Base-by-base conservation (phyloP, 257 asterid genomes). In the Rubia yunnanensis region DNA sequence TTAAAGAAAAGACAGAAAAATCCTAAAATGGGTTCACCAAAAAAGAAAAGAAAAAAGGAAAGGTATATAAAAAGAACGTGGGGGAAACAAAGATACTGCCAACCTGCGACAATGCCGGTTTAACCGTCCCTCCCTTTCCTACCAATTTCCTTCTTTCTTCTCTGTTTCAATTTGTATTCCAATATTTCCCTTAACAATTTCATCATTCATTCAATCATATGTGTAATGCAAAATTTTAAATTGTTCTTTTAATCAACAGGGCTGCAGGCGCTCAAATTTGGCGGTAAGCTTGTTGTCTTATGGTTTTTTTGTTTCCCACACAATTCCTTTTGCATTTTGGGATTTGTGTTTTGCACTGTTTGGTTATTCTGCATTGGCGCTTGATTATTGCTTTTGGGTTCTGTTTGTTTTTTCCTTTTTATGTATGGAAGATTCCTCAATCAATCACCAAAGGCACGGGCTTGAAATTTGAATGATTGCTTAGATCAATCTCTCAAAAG, bases 281-380 rank as follows among this genome's bases (percentile, higher is more conserved):
- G 82, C 82, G 95, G 95, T 86, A 79, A 75, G 65, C 80, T 76
- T 78, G n/a, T n/a, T n/a, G n/a, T n/a, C n/a, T n/a, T n/a, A n/a
- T n/a, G n/a, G 78, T 73, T 65, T 69, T 22, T 50, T 50, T 48
- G 20, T n/a, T n/a, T 75, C 64, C 69, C 72, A 76, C 81, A 78
- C 69, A 64, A 70, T 67, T 59, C 74, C 69, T 50, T n/a, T 60
- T 67, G 38, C 73, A 35, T 65, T 63, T 23, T 50, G 23, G 23
- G 26, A 49, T 49, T 49, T 49, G 18, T 34, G 5, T 63, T 26
- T 0, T 5, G 23, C 3, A 61, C 49, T 39, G 54, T 66, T 31
- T 54, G 5, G 24, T 41, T 26, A 55, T 56, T 76, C 58, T 57
- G 18, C 44, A 59, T 1, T 41, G 65, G 39, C 17, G 41, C 30